Percentiles rank a stretch among this genome's conserved stretches.
These are phyloP conservation scores for Fusarium bactridioides DNA, from an alignment of 2,329 filamentous ascomycete species.

Conservation along the genomic window DNA sequence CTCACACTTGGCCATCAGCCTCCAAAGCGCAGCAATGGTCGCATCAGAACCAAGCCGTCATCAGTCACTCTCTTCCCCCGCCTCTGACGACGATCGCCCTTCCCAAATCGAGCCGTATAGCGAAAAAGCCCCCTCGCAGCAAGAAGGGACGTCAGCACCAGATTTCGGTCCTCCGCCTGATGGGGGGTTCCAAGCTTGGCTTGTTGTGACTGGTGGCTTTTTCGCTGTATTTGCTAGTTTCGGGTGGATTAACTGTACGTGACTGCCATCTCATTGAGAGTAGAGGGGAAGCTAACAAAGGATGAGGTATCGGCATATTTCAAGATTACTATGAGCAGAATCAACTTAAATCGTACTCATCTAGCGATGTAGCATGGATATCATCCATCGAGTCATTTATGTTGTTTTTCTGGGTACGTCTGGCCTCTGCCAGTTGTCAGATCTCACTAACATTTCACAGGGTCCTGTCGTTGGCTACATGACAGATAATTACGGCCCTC, in stretches of 20 bases:
- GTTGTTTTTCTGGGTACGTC: conserved; percentile 13
- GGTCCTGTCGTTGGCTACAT: conserved; percentile 68
- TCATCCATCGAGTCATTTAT: conserved; percentile 9
- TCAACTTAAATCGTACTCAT: not conserved
- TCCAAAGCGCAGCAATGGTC: not conserved
- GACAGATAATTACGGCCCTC: conserved; percentile 70
- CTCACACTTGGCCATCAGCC: fast-evolving
- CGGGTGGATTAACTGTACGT: conserved; percentile 10
- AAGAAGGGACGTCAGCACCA: not conserved
- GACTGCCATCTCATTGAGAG: fast-evolving
- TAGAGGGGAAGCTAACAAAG: not conserved
- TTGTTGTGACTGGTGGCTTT: not conserved
- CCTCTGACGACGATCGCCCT: not conserved
- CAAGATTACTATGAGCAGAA: conserved; percentile 10
- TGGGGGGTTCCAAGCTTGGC: conserved; percentile 4
- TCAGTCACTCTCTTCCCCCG: not conserved
- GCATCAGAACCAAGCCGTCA: not conserved
- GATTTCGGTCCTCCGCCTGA: conserved; percentile 1
- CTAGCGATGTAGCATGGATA: conserved; percentile 9
- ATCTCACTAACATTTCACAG: conserved; percentile 5
- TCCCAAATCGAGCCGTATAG: not conserved
- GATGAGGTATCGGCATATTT: conserved; percentile 9
- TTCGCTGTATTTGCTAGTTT: conserved; percentile 10
- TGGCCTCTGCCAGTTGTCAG: fast-evolving
- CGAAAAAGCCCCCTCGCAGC: not conserved